phyloP scores from a whole-genome alignment of 108 stramenopile species.

The Conticribra weissflogii region DNA sequence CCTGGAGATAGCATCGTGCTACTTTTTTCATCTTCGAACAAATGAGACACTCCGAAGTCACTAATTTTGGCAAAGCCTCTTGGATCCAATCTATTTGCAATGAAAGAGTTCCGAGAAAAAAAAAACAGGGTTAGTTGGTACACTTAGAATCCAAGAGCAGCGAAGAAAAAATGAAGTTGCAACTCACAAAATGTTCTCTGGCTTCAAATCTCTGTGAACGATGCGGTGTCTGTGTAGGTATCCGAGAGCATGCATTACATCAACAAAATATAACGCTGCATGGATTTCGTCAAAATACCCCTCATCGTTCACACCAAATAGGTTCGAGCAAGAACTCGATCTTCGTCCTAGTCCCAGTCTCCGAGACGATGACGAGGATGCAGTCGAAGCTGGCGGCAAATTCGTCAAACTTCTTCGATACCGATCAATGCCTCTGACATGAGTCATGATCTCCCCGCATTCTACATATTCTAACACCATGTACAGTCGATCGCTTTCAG shows the following conservation, averaged over 20 bases:
- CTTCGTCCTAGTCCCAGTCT: slow-evolving; percentile 18
- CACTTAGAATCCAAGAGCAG: background rate
- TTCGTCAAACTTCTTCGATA: slow-evolving; percentile 34
- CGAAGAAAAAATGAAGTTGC: background rate
- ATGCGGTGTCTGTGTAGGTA: slow-evolving; percentile 83
- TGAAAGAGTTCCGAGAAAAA: background rate
- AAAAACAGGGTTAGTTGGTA: background rate
- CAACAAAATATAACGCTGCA: slow-evolving; percentile 75
- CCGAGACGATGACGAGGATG: background rate
- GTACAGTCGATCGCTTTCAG: slow-evolving; percentile 71
- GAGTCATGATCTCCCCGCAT: slow-evolving; percentile 84
- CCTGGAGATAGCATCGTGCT: slow-evolving; percentile 10
- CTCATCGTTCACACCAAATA: slow-evolving; percentile 36
- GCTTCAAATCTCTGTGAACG: slow-evolving; percentile 79
- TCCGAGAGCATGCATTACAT: slow-evolving; percentile 80
- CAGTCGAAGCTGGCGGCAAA: background rate
- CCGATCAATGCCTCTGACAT: slow-evolving; percentile 52
- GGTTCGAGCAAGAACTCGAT: slow-evolving; percentile 4
- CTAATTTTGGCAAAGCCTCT: slow-evolving; percentile 73
- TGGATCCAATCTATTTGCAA: slow-evolving; percentile 43
- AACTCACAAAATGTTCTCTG: slow-evolving; percentile 72
- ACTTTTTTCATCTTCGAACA: slow-evolving; percentile 72
- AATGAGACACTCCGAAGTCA: slow-evolving; percentile 89
- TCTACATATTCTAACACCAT: slow-evolving; percentile 86
- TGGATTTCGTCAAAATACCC: slow-evolving; percentile 75